phyloP scores from a whole-genome alignment of 345 rosid species.

The Gynandropsis gynandra region DNA sequence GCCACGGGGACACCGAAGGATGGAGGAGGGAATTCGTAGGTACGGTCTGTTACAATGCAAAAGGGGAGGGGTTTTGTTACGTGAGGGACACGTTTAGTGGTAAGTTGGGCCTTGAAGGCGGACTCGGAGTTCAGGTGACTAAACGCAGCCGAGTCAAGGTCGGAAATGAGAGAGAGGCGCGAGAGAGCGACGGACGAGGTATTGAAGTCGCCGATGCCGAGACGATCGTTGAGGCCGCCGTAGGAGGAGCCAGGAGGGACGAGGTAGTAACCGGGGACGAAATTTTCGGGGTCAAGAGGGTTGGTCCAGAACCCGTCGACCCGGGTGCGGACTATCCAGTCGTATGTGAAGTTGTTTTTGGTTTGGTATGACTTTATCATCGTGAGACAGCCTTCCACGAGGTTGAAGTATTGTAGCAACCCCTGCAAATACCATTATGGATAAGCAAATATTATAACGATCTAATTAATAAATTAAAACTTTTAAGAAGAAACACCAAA shows the following conservation, averaged over 20 bases:
- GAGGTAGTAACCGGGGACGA: constrained; percentile 48
- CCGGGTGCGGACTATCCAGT: constrained; percentile 91
- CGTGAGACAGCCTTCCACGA: constrained; percentile 74
- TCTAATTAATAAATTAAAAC: too few species aligned
- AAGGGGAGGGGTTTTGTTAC: constrained; percentile 50
- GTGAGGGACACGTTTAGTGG: constrained; percentile 38
- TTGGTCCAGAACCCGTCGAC: constrained; percentile 88
- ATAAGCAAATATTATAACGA: too few species aligned
- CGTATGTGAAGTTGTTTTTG: constrained; percentile 50
- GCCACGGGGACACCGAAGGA: constrained; percentile 78
- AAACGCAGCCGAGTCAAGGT: constrained; percentile 50
- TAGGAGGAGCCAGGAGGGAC: constrained; percentile 84
- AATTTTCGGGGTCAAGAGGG: constrained; percentile 48
- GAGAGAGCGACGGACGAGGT: constrained; percentile 65
- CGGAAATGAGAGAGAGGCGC: constrained; percentile 67
- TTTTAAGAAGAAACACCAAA: too few species aligned
- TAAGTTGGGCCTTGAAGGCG: constrained; percentile 74
- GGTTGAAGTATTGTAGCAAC: constrained; percentile 66
- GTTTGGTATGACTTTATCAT: constrained; percentile 56
- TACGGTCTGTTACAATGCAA: constrained; percentile 64
- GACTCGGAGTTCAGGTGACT: constrained; percentile 73
- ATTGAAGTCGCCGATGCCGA: constrained; percentile 67
- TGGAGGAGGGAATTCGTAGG: constrained; percentile 57
- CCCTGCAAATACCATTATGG: constrained; percentile 43
- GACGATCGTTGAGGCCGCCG: constrained; percentile 90